A percentile compares a stretch with the other conserved stretches of the same genome.
Conservation (phyloP, 1,284 basidiomycete species). For the Tilletia caries region DNA sequence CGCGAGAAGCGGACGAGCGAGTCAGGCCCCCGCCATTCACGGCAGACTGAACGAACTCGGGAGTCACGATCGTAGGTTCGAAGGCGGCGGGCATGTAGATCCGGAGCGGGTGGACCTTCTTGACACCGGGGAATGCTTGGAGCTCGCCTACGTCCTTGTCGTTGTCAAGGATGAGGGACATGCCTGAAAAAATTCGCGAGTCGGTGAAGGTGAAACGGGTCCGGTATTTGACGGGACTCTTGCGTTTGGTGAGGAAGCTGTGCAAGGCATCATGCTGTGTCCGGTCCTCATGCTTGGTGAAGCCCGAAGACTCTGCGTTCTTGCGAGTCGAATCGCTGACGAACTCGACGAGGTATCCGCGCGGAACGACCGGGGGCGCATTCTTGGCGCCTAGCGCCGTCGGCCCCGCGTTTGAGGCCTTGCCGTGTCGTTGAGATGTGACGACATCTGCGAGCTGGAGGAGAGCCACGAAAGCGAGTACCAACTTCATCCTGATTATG, state of each 20-base stretch:
- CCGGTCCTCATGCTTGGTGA: conserved; percentile 8
- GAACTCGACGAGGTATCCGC: conserved; percentile 12
- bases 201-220: conserved; percentile 35
- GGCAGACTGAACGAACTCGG: conserved; percentile 30
- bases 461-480: not conserved
- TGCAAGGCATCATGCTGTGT: conserved; percentile 29
- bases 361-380: not conserved
- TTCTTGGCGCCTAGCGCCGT: not conserved
- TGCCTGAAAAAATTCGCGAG: conserved; percentile 31
- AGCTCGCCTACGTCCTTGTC: conserved; percentile 32
- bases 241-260: conserved; percentile 31
- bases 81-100: conserved; percentile 31
- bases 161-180: conserved; percentile 32
- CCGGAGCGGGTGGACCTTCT: conserved; percentile 27
- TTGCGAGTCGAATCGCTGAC: not conserved
- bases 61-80: conserved; percentile 25
- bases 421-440: not conserved
- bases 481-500: not conserved
- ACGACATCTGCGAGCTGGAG: not conserved
- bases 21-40: conserved; percentile 16
- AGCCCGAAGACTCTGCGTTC: not conserved
- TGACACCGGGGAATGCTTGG: conserved; percentile 29
- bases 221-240: conserved; percentile 23
- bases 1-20: conserved; percentile 18
- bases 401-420: not conserved